Percentiles rank a stretch among this genome's conserved stretches.
These are phyloP conservation scores for Penicillium samsonianum DNA, from an alignment of 495 filamentous ascomycete genomes.

Conservation along the genomic window DNA sequence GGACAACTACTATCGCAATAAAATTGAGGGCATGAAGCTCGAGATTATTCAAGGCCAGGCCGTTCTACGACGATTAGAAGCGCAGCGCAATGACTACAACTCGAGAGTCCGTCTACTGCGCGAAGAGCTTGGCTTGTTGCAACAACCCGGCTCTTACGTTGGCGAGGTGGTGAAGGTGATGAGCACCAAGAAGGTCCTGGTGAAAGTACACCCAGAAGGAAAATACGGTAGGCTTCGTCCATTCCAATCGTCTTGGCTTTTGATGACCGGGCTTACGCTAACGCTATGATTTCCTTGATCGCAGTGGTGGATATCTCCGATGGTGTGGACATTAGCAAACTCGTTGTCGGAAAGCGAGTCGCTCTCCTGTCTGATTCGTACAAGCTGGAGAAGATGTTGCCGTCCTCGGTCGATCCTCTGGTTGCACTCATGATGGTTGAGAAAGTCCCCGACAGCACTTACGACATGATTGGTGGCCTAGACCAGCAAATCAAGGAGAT, in stretches of 20 bases:
- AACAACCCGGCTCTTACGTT: constrained; percentile 97
- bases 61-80: constrained; percentile 89
- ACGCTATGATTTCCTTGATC: constrained; percentile 19
- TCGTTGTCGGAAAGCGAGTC: constrained; percentile 96
- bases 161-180: constrained; percentile 99
- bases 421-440: constrained; percentile 99
- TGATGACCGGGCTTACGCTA: constrained; percentile 4
- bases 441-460: constrained; percentile 99
- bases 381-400: constrained; percentile 97
- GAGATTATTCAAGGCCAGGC: constrained; percentile 99
- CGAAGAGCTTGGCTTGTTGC: constrained; percentile 93
- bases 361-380: constrained; percentile 94
- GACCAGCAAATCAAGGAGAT: constrained; percentile 99
- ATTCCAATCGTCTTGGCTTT: constrained; percentile 2
- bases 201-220: constrained; percentile 98
- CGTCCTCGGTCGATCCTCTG: constrained; percentile 94
- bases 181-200: constrained; percentile 98
- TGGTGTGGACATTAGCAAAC: constrained; percentile 88
- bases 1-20: constrained; percentile 98
- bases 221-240: constrained; percentile 82
- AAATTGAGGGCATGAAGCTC: constrained; percentile 99
- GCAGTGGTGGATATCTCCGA: constrained; percentile 96
- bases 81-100: constrained; percentile 99
- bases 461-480: constrained; percentile 99
- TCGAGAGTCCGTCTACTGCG: constrained; percentile 91